phyloP scores from a whole-genome alignment of 2,329 filamentous ascomycete species.

The Trichophyton simii region DNA sequence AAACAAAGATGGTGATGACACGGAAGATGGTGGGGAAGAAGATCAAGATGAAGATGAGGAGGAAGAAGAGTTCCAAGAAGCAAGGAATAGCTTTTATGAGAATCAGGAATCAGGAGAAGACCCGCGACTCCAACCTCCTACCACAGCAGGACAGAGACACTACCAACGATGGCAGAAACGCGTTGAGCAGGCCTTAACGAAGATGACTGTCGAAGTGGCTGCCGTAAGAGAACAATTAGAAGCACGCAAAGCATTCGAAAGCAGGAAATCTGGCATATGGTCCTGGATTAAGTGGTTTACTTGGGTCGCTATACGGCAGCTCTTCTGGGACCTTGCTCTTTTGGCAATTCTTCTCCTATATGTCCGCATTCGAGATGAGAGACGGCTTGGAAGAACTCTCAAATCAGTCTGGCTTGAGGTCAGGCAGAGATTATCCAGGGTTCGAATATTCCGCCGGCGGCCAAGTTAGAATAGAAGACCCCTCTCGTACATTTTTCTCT shows the following conservation, averaged over 20 bases:
- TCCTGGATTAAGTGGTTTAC: conserved; percentile 60
- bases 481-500: neutral
- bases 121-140: conserved; percentile 16
- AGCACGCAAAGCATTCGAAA: conserved; percentile 57
- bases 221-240: conserved; percentile 85
- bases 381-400: conserved; percentile 29
- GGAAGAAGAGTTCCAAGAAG: conserved; percentile 17
- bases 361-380: conserved; percentile 32
- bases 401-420: conserved; percentile 21
- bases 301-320: conserved; percentile 59
- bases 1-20: conserved; percentile 38
- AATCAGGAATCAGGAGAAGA: conserved; percentile 36
- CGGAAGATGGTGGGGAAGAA: conserved; percentile 27
- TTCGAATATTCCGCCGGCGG: conserved; percentile 17
- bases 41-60: conserved; percentile 23
- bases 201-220: conserved; percentile 83
- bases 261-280: conserved; percentile 50
- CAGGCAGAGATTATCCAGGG: conserved; percentile 21
- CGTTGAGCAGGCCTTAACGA: conserved; percentile 74
- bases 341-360: conserved; percentile 32
- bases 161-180: conserved; percentile 61
- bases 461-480: neutral
- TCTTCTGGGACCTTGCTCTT: conserved; percentile 55
- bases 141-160: conserved; percentile 15
- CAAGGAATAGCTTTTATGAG: conserved; percentile 13